phyloP scores from a whole-genome alignment of 2,329 filamentous ascomycete species.

The Leptographium flavum region DNA sequence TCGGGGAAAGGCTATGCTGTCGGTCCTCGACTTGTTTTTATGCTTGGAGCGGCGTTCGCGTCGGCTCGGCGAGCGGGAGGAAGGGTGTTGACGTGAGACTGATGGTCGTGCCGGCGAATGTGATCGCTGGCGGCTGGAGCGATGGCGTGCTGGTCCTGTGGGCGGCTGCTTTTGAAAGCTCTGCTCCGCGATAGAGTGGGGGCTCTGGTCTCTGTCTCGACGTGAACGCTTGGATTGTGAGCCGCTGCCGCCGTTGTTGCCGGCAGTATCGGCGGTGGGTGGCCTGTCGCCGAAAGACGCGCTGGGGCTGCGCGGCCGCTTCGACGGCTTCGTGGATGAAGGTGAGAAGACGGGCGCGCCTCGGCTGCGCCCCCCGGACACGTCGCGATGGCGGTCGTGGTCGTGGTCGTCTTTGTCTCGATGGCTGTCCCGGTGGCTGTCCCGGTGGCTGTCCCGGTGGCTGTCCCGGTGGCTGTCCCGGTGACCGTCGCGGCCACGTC shows the following conservation, averaged over 20 bases:
- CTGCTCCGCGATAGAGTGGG: neutral
- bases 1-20: conserved; percentile 7
- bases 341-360: neutral
- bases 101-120: no score
- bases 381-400: neutral
- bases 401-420: neutral
- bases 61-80: neutral
- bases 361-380: neutral
- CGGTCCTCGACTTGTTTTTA: conserved; percentile 1
- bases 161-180: neutral
- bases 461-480: conserved; percentile 12
- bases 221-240: conserved; percentile 9
- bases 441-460: conserved; percentile 22
- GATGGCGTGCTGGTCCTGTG: conserved; percentile 2
- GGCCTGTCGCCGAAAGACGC: conserved; percentile 8
- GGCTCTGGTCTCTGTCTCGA: conserved; percentile 6
- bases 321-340: conserved; percentile 5
- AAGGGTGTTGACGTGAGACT: neutral
- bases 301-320: conserved; percentile 17
- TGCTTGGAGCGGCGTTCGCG: neutral
- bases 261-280: neutral
- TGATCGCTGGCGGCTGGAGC: neutral
- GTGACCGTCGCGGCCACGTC: neutral
- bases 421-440: conserved; percentile 12
- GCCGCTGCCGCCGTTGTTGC: neutral